Conservation (phyloP, 495 filamentous ascomycete species). For the Penicillium bovifimosum region DNA sequence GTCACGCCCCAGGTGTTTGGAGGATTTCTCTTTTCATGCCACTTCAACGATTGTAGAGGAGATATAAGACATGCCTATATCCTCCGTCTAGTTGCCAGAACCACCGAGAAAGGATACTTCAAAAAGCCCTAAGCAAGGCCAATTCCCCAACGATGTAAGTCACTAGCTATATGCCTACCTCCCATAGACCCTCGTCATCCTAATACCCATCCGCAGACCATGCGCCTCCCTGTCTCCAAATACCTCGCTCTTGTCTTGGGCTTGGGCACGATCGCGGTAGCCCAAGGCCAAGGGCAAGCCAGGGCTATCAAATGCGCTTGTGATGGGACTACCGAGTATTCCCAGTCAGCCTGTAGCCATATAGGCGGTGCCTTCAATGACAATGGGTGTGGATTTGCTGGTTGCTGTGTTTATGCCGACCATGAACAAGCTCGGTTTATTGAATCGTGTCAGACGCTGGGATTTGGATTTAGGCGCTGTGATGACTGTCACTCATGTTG, state of each 20-base stretch:
- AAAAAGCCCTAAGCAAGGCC: neutral
- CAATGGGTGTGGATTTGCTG: slow-evolving; percentile 11
- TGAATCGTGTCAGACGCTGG: slow-evolving; percentile 4
- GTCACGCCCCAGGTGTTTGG: too few relatives aligned
- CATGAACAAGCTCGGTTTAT: slow-evolving; percentile 12
- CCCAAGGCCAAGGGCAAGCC: neutral
- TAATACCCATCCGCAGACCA: neutral
- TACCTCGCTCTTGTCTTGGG: neutral
- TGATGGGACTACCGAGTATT: neutral
- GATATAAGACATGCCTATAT: neutral
- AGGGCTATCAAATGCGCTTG: slow-evolving; percentile 4
- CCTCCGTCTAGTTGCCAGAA: neutral
- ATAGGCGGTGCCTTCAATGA: slow-evolving; percentile 8
- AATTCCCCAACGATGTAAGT: neutral
- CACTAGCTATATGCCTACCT: too few relatives aligned
- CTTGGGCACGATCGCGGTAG: neutral
- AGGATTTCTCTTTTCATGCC: neutral
- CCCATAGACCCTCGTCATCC: neutral
- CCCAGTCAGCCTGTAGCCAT: neutral
- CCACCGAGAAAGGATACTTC: neutral
- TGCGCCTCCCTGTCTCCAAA: neutral
- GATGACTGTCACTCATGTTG: slow-evolving; percentile 17
- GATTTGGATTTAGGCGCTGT: slow-evolving; percentile 16
- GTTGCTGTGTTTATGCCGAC: slow-evolving; percentile 16
- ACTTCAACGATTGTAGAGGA: neutral